Evolutionary conservation across 176 grass and related monocot species (phyloP), one percentile per base, ranked within the genome.

Genomic region (Triticum timopheevii): DNA sequence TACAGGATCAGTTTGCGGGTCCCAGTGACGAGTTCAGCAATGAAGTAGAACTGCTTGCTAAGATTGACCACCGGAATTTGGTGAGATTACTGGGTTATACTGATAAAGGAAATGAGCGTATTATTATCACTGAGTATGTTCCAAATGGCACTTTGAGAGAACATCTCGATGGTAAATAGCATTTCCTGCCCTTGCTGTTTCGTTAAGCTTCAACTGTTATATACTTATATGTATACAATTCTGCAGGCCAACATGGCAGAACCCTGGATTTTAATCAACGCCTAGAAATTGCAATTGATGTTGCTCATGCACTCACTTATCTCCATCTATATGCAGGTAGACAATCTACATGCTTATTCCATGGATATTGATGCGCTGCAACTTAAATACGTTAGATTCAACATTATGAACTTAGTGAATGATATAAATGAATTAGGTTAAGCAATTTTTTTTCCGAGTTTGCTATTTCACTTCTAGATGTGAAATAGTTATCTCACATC

Each of bases 61-160:
- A 99, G 86, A 94, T 99, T 88, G 97, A 99, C 77, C 97, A 99
- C 47, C 90, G 92, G n/a, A 99, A 91, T 83, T 92, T 99, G 77
- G 97, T 99, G 89, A 99, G 92, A 61, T 89, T 99, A 82, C 90
- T 99, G 86, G 97, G 97, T 54, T 94, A 79, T 54, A 85, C 86
- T 54, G 92, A 93, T 64, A 99, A 90, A 97, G 97, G 94, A 94
- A 88, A 96, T 83, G 97, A 99, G 76, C 94, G 94, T 79, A 97
- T 99, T 81, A 91, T 99, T 80, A 93, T 99, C 77, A 96, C 94
- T 30, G 97, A 99, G 75, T 99, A 82, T 85, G 92, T 96, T 85
- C 83, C 97, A 87, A 99, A 99, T 93, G 94, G 97, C 44, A 99
- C 97, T 76, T 83, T 99, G 20, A 94, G 97, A 81, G 97, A 99